Evolutionary conservation across 768 basidiomycete species (phyloP), one percentile per base, ranked within the genome.

Genomic region (Tephrocybe sp.): DNA sequence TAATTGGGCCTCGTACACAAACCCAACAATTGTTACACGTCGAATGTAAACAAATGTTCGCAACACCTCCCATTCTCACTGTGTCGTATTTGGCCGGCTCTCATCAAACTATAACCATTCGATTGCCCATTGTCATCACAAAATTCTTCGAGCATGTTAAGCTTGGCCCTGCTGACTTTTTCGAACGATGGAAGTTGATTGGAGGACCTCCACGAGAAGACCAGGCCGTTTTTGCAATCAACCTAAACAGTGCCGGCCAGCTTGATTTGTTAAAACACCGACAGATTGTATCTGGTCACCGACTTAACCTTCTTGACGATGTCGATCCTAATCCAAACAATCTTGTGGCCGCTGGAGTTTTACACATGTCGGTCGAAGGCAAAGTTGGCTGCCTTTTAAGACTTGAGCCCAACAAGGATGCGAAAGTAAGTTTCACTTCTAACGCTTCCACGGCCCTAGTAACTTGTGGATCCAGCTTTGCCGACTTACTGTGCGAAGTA

Each of bases 141-240:
- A 93, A 95, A 67, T 99, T 99, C 68, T 79, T 98, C 48, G 95
- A 97, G 62, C 89, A 91, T 21, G 94, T 97, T 56, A 87, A 84
- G 60, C 79, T 99, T 27, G 83, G 80, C 10, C 75, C 80, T 53
- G 70, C 79, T 0, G 91, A 97, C 57, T 99, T 98, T 77, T 99
- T 98, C 69, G 94, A 97, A 66, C 76, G 97, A 44, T 99, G 97
- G 97, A 94, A 93, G 67, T 70, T 97, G 58, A 98, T 98, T 44
- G 97, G 97, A 6, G 97, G 97, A 1, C 76, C 92, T 11, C 97
- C 97, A 23, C 80, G 94, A 42, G 97, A 99, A 71, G 82, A 88
- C 22, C 97, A 99, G 64, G 66, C 69, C 40, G 77, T 99, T 47
- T 97, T 97, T 68, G 85, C 92, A 0, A 84, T 98, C 50, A 64